Percentiles rank a stretch among this genome's conserved stretches.
phyloP scores from a whole-genome alignment of 352 stramenopile species.

The Phytopythium aichiense region DNA sequence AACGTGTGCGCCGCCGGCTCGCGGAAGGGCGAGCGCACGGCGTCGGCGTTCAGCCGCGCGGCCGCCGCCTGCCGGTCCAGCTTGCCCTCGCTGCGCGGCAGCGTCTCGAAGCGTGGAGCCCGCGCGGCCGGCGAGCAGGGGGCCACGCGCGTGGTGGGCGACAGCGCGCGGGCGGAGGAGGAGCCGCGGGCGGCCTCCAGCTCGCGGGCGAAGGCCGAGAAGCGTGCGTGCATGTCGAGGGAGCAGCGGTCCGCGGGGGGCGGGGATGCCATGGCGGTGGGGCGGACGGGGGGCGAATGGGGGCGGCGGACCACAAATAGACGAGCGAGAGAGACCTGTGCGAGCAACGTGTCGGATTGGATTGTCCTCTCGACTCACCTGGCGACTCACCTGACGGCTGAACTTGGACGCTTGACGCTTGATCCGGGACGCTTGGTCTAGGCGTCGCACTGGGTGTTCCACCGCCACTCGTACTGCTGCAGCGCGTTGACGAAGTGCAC shows the following conservation, averaged over 20 bases:
- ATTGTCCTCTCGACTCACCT: too few species aligned
- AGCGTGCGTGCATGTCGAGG: constrained; percentile 32
- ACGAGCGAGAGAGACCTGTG: not conserved
- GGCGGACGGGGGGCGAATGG: not conserved
- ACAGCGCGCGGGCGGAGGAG: constrained; percentile 7
- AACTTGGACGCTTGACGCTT: too few species aligned
- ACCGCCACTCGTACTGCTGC: constrained; percentile 86
- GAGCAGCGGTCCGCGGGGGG: constrained; percentile 27
- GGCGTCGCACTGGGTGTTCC: constrained; percentile 73
- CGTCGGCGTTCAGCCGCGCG: constrained; percentile 36
- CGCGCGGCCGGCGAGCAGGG: constrained; percentile 20
- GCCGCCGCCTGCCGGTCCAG: constrained; percentile 34
- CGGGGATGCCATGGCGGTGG: not conserved
- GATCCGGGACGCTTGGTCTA: constrained; percentile 4
- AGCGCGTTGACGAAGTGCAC: constrained; percentile 81
- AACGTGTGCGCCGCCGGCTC: constrained; percentile 42
- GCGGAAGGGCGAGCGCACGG: constrained; percentile 39
- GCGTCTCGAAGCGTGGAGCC: constrained; percentile 26
- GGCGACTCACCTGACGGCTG: too few species aligned
- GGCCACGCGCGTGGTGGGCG: constrained; percentile 15
- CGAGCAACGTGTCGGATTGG: too few species aligned
- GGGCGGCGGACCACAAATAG: not conserved
- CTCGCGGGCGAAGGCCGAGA: constrained; percentile 21
- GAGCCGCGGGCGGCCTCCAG: constrained; percentile 10
- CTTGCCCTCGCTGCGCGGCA: constrained; percentile 17